Percentiles rank a stretch among this genome's conserved stretches.
phyloP scores from a whole-genome alignment of 805 yeast genomes.

The Candida takata region DNA sequence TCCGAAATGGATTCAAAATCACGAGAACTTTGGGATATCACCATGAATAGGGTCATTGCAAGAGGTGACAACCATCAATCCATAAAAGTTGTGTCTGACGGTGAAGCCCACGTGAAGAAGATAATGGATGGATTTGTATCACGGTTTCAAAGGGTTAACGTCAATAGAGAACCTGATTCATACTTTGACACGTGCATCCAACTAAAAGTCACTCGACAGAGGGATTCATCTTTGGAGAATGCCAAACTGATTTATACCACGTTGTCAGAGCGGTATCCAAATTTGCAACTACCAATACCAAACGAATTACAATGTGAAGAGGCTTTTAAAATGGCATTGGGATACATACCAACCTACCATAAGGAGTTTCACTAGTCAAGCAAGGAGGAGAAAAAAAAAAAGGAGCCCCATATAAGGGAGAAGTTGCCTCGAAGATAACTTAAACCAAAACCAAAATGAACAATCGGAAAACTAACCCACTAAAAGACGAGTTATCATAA shows the following conservation, averaged over 20 bases:
- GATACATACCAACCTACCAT: conserved; percentile 45
- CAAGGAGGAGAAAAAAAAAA: too few species aligned
- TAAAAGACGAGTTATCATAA: too few species aligned
- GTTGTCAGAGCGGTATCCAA: conserved; percentile 37
- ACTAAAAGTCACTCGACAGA: conserved; percentile 34
- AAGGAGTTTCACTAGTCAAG: conserved; percentile 17
- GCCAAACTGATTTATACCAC: conserved; percentile 34
- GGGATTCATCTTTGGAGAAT: conserved; percentile 44
- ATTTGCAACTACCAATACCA: conserved; percentile 34
- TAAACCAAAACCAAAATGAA: too few species aligned
- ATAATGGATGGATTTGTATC: conserved; percentile 71
- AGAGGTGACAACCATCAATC: conserved; percentile 91
- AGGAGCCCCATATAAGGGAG: too few species aligned
- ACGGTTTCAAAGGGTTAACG: conserved; percentile 57
- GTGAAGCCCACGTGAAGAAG: conserved; percentile 42
- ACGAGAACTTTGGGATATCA: conserved; percentile 38
- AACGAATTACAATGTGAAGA: conserved; percentile 31
- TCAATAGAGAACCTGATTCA: conserved; percentile 47
- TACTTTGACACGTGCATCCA: conserved; percentile 60
- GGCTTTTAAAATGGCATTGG: conserved; percentile 48
- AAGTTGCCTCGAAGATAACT: too few species aligned
- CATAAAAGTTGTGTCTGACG: conserved; percentile 43
- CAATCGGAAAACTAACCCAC: too few species aligned
- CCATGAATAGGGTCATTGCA: conserved; percentile 48
- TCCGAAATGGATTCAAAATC: not conserved